Base-by-base conservation (phyloP, 192 early-diverging fungal genomes). In the Podila epigama region DNA sequence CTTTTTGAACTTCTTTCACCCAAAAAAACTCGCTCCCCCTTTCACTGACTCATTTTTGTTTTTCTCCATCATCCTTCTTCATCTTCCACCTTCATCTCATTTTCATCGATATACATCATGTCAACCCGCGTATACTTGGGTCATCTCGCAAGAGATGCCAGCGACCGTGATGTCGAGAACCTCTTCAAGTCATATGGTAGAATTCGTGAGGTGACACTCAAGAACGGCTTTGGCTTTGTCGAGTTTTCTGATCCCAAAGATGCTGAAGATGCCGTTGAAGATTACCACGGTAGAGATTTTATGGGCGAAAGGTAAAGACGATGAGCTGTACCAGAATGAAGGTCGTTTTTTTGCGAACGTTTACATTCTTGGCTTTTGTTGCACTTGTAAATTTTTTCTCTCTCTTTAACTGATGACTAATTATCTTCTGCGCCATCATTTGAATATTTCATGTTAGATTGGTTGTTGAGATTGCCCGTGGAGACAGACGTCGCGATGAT, bases 141-240 rank as follows among this genome's bases (percentile, higher is more conserved):
- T 35, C 91, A 87, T 80, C 88, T 97, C 57, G 85, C 96, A 9
- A 88, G 92, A 71, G 95, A 97, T 75, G 87, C 89, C 39, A 89
- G 86, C 58, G 90, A 93, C 70, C 86, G 92, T 36, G 96, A 97
- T 73, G 73, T 97, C 25, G 92, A 95, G 83, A 82, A 84, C 51
- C 88, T 94, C 58, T 92, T 92, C 72, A 89, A 87, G 66, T 88
- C 86, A 50, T 96, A 92, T 66, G 96, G 96, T 9, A 84, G 87
- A 41, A 89, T 95, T 70, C 82, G 86, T 71, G 94, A 96, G 72
- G 89, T 95, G 40, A 92, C 91, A 60, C 71, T 94, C 64, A 86
- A 92, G 71, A 84, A 86, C 32, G 95, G 96, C 25, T 98, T 95
- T 82, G 95, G 93, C 29, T 98, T 98, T 86, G 93, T 98, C 36